Percentiles rank a stretch among this genome's conserved stretches.
Conservation (phyloP, 495 filamentous ascomycete species). For the Glarea lozoyensis region DNA sequence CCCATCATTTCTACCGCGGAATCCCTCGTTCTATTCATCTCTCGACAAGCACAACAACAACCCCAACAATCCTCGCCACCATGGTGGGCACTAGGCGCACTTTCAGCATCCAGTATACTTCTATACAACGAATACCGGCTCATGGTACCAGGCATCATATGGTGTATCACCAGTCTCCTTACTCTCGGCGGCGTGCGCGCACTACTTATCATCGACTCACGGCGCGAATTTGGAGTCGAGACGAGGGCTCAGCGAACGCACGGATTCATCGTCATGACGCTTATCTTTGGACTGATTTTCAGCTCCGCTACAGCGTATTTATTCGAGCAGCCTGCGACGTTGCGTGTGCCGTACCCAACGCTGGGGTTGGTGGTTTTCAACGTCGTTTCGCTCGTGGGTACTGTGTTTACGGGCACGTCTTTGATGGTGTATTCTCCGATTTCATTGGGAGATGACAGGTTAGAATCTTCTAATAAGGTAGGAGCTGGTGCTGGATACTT, state of each 20-base stretch:
- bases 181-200: slow-evolving; percentile 7
- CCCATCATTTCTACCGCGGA: slow-evolving; percentile 11
- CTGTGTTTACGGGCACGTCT: slow-evolving; percentile 2
- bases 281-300: slow-evolving; percentile 18
- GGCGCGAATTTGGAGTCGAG: too few species aligned
- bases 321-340: not conserved
- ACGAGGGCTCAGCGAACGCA: too few species aligned
- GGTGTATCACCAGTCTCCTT: slow-evolving; percentile 3
- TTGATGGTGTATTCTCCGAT: slow-evolving; percentile 5
- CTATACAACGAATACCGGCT: slow-evolving; percentile 16
- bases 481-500: not conserved
- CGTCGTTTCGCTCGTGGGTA: not conserved
- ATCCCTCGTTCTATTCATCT: slow-evolving; percentile 5
- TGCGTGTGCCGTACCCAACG: not conserved
- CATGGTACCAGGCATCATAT: slow-evolving; percentile 13
- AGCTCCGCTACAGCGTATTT: slow-evolving; percentile 1
- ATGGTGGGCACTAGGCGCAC: slow-evolving; percentile 1
- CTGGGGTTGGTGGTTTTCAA: slow-evolving; percentile 1
- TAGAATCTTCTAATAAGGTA: too few species aligned
- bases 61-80: slow-evolving; percentile 6
- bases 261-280: slow-evolving; percentile 19
- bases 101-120: slow-evolving; percentile 1
- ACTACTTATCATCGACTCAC: slow-evolving; percentile 8
- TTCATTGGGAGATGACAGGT: too few species aligned
- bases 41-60: too few species aligned